Base-by-base conservation (phyloP, 2,329 filamentous ascomycete genomes). In the Pyrenochaeta sp. region DNA sequence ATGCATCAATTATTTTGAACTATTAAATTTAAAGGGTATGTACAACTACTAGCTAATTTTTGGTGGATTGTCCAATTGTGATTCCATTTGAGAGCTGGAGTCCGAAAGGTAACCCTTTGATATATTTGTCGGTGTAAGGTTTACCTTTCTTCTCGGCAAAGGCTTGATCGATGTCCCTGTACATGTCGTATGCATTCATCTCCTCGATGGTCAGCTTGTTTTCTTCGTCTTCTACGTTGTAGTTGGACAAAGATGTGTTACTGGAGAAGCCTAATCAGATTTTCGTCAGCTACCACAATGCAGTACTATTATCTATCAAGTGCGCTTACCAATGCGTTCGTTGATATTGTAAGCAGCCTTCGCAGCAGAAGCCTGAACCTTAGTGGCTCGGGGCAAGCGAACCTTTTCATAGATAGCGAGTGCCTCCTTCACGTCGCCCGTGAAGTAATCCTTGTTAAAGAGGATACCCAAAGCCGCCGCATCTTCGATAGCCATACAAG, bases 401-500 rank as follows among this genome's bases (percentile, higher is more conserved):
- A 77, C 67, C 9, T 62, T 52, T 43, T 78, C 67, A 45, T 77
- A 78, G 0, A 77, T 48, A 7, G 67, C 61, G 12, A 78, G 66
- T 0, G 72, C 60, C 11, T 71, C 65, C 3, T 55, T 48, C 0
- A 79, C 60, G 36, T 74, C 65, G 5, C 74, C 74, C 0, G 66
- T 51, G 61, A 80, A 83, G 56, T 81, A 75, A 0, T 73, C 61
- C 46, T 74, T 73, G 68, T 75, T 81, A 67, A 90, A 89, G 0
- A 89, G 52, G 14, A 89, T 84, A 0, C 87, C 87, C 0, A 90
- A 69, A 0, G 85, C 85, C 0, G 84, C 87, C 0, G 85, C 85
- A 54, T 89, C 87, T 67, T 89, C 87, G 39, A 89, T 87, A 0
- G 87, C 86, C 85, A 87, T 87, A 61, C 86, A 88, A 0, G 87